Conservation (phyloP, 345 rosid species). For the Angophora floribunda region DNA sequence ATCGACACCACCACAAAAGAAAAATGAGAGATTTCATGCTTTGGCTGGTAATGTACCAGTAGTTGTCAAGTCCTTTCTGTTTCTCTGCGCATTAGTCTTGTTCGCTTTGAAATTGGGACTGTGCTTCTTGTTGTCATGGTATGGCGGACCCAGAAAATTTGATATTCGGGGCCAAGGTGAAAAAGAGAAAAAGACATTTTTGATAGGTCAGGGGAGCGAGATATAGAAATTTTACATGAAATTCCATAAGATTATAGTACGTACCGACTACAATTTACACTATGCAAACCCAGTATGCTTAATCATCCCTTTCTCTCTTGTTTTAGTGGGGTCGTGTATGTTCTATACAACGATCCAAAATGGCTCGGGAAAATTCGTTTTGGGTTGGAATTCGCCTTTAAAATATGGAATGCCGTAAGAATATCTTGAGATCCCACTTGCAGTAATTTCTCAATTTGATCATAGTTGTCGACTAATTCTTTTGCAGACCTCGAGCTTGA, state of each 20-base stretch:
- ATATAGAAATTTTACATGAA: background rate
- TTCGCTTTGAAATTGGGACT: background rate
- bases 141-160: background rate
- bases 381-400: background rate
- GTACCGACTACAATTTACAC: background rate
- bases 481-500: constrained; percentile 16
- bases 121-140: background rate
- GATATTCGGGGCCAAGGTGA: background rate
- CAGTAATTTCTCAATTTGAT: background rate
- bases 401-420: background rate
- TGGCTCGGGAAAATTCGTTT: background rate
- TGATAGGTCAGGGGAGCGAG: background rate
- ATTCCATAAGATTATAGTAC: background rate
- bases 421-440: background rate
- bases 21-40: background rate
- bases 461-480: background rate
- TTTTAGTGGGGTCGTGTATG: background rate
- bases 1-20: background rate
- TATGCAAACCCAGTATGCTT: background rate
- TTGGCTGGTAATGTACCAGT: background rate
- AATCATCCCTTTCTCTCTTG: too few relatives aligned
- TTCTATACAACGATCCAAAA: background rate
- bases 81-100: background rate
- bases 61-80: background rate
- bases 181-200: too few relatives aligned